phyloP scores from a whole-genome alignment of 345 rosid genomes.

The Trapa incisa region DNA sequence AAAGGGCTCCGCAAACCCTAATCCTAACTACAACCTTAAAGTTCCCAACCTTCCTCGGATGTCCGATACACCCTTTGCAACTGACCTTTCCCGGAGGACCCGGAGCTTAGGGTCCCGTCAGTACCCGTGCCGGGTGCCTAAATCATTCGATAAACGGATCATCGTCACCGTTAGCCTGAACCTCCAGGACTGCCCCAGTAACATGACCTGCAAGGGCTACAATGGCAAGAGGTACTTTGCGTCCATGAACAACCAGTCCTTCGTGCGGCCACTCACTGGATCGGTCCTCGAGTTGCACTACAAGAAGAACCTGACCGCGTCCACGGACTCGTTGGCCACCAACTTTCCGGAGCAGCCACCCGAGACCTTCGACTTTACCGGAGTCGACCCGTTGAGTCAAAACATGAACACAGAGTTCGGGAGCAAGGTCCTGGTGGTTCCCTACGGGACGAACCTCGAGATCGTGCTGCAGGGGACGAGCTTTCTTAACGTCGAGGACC shows the following conservation, averaged over 20 bases:
- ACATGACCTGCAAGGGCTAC: slow-evolving; percentile 26
- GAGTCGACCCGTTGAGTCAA: slow-evolving; percentile 22
- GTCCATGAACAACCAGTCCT: slow-evolving; percentile 53
- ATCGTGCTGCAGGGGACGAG: slow-evolving; percentile 54
- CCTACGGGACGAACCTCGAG: slow-evolving; percentile 39
- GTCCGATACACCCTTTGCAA: slow-evolving; percentile 38
- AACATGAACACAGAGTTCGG: slow-evolving; percentile 33
- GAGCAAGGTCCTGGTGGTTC: slow-evolving; percentile 27
- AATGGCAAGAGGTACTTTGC: slow-evolving; percentile 32
- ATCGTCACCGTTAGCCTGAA: slow-evolving; percentile 33
- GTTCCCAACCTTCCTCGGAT: slow-evolving; percentile 28
- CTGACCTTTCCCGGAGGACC: slow-evolving; percentile 19
- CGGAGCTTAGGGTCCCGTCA: slow-evolving; percentile 30
- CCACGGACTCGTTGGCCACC: slow-evolving; percentile 11
- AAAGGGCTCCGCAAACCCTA: slow-evolving; percentile 9
- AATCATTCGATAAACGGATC: slow-evolving; percentile 33
- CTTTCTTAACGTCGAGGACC: slow-evolving; percentile 35
- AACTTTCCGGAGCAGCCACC: slow-evolving; percentile 46
- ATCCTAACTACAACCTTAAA: background rate
- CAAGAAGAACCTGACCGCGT: slow-evolving; percentile 16
- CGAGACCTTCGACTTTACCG: slow-evolving; percentile 28
- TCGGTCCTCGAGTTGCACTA: slow-evolving; percentile 40
- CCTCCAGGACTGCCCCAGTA: slow-evolving; percentile 40
- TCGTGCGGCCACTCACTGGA: slow-evolving; percentile 23
- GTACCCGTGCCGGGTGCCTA: slow-evolving; percentile 52